Base-by-base conservation (phyloP, 805 yeast genomes). In the Lipomyces spencermartinsiae region DNA sequence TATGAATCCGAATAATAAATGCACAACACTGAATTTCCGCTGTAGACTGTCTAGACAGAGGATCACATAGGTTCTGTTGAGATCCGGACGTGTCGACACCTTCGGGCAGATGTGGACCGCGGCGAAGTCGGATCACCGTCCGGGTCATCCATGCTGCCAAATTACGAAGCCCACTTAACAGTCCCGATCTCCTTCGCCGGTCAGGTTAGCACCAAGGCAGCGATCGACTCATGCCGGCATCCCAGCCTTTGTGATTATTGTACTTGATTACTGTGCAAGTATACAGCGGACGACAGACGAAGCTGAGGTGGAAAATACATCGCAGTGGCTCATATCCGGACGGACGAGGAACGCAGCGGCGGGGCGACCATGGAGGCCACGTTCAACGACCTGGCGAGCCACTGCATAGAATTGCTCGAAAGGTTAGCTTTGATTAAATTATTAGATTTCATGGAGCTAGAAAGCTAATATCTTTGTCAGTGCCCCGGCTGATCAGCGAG, bases 401-500 rank as follows among this genome's bases (percentile, higher is more conserved):
- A 67, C 51, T 62, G 65, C 34, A 39, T 67, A 37, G 63, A 58
- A 16, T 46, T 67, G 60, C 70, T 64, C n/a, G 43, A 49, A n/a
- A 19, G 6, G 70, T 67, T 22, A 29, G 64, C 34, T 9, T n/a
- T 19, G 22, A n/a, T n/a, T n/a, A n/a, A 34, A 5, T 31, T 34
- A 43, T 56, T 0, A 6, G 4, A 14, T 9, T 35, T n/a, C 39
- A 31, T 46, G 60, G 39, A 19, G 29, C 58, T 9, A 33, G 57
- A n/a, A 16, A 22, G 53, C 25, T 19, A 12, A 46, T 22, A n/a
- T 59, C 29, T 7, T 43, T 8, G 49, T 16, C 22, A 68, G 71
- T 9, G 57, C 66, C 10, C 62, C 68, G 3, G 37, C 58, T 5
- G 66, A 68, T 58, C 64, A 22, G 49, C 66, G 71, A 14, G 31